Base-by-base conservation (phyloP, 768 basidiomycete species). In the Russula sp. region DNA sequence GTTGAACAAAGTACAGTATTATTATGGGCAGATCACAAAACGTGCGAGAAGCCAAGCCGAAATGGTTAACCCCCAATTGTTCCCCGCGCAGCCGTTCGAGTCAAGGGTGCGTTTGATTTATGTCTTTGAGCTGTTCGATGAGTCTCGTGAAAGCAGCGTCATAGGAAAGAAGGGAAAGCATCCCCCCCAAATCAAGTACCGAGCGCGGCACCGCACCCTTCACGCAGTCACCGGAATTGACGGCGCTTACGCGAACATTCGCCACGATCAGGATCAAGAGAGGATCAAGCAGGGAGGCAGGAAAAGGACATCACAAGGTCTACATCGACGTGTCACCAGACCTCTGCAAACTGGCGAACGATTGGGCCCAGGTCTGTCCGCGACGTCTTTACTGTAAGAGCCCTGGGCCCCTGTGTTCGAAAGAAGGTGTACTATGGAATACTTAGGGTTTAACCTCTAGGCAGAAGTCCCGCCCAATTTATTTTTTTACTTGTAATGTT, bases 401-500 rank as follows among this genome's bases (percentile, higher is more conserved):
- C 39, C 35, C 42, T 45, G 20, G 43, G 38, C 39, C 59, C 16
- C 10, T 9, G 50, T 18, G 13, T 48, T 34, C 47, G 29, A 46
- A 62, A 52, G 50, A 50, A 41, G 49, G 25, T 11, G 34, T 48
- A 16, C 47, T 8, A 7, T 7, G 20, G 13, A 5, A 18, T 35
- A 52, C 50, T 58, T 62, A 62, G 56, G 39, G 50, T 62, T 62
- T 62, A 58, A 18, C 61, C 61, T 58, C 50, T 58, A 20, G 14
- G 11, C 49, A 47, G 16, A 58, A 36, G 29, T 39, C 14, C 9
- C 16, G 13, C 16, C 29, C 36, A 11, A 5, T 16, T 10, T 35
- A 13, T 18, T 49, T 49, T 49, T 47, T 29, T 47, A 29, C n/a
- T 14, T 32, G 16, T 16, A 29, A 29, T 14, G 7, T 9, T 13